These are phyloP conservation scores for Arthrobotrys musiformis DNA, from an alignment of 2,329 filamentous ascomycete species.

Conservation along the genomic window DNA sequence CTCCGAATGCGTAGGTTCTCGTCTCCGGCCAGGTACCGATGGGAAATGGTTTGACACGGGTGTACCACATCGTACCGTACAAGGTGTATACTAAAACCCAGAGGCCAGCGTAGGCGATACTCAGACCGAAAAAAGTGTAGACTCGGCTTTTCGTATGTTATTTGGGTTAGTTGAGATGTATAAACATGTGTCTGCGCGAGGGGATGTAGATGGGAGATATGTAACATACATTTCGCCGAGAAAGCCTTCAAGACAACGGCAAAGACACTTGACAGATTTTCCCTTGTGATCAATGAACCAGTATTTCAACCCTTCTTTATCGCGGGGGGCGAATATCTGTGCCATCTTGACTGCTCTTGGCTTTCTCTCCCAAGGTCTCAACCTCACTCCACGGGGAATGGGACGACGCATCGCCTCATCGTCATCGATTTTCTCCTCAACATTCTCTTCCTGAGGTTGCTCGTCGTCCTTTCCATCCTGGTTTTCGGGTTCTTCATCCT, in stretches of 20 bases:
- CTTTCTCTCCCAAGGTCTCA: background rate
- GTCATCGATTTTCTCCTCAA: background rate
- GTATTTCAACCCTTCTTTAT: background rate
- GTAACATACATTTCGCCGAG: background rate
- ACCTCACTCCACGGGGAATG: too few species aligned
- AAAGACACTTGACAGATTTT: background rate
- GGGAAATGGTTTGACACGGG: background rate
- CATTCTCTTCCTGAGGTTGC: too few species aligned
- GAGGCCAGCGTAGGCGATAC: background rate
- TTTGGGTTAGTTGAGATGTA: background rate
- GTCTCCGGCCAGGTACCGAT: background rate
- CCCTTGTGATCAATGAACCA: background rate
- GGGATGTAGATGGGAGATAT: background rate
- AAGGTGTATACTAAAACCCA: background rate
- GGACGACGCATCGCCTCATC: conserved; percentile 32
- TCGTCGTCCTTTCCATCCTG: too few species aligned
- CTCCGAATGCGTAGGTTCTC: background rate
- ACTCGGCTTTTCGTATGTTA: background rate
- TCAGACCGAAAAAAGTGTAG: background rate
- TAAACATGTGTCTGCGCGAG: background rate
- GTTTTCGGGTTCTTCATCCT: background rate
- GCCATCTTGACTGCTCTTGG: too few species aligned
- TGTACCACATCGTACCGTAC: background rate
- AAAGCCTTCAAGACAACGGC: background rate
- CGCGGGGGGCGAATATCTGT: too few species aligned